Evolutionary conservation across 1,284 basidiomycete species (phyloP), one percentile per base, ranked within the genome.

Genomic region (Rhizopogon parksii): DNA sequence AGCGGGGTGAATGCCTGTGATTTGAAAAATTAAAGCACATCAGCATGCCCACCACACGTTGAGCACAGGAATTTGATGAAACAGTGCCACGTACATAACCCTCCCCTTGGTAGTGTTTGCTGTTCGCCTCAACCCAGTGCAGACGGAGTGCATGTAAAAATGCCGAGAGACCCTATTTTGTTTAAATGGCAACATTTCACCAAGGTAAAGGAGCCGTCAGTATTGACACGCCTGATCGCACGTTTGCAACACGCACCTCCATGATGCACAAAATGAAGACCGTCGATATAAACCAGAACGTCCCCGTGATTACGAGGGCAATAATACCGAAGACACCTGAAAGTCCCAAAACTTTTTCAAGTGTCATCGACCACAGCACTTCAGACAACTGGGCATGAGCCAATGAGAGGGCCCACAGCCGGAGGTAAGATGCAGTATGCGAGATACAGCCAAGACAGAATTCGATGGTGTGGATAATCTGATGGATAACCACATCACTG

Each of bases 381-480:
- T 97, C 95, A 47, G 92, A 95, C 21, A 99, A 77, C 71, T 99
- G 96, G 11, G 96, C 94, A 71, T 99, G 95, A 6, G 95, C 95
- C 46, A 99, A 81, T 30, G 96, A 99, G 7, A 99, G 79, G 19
- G 96, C 96, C 95, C 95, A 99, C 36, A 99, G 79, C 71, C 95
- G 95, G 48, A 99, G 85, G 72, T 99, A 99, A 19, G 95, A 98
- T 6, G 95, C 96, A 2, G 96, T 99, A 72, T 99, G 97, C 57
- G 96, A 99, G 66, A 99, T 97, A 71, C 95, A 97, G 17, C 95
- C 85, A 36, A 99, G 82, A 67, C 95, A 98, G 76, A 98, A 99
- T 74, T 99, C 96, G 70, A 97, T 97, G 24, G 95, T 96, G 71
- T 95, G 94, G 63, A 99, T 99, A 57, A 96, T 78, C 69, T 98